phyloP scores from a whole-genome alignment of 1,284 basidiomycete species.

The Grifola frondosa region DNA sequence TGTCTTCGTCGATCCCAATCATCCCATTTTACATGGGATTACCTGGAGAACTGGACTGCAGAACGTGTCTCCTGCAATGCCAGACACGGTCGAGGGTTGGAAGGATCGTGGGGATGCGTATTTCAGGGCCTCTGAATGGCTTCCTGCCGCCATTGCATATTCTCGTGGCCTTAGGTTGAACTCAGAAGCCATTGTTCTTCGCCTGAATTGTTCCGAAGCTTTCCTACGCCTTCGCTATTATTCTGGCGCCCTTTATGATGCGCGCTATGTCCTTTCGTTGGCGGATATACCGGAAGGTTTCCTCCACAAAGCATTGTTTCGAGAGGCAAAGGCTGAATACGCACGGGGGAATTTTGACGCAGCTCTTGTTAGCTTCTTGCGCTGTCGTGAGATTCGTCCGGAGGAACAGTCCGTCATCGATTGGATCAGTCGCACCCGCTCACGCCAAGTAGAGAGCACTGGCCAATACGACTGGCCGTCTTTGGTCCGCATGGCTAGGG shows the following conservation, averaged over 20 bases:
- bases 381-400: conserved; percentile 8
- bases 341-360: conserved; percentile 12
- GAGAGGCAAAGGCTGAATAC: conserved; percentile 13
- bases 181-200: conserved; percentile 12
- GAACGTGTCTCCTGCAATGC: conserved; percentile 1
- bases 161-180: conserved; percentile 21
- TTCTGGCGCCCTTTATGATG: conserved; percentile 23
- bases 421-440: conserved; percentile 14
- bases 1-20: conserved; percentile 16
- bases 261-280: conserved; percentile 13
- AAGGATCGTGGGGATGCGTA: conserved; percentile 15
- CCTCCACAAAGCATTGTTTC: conserved; percentile 9
- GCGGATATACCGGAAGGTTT: not conserved
- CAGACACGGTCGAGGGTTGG: conserved; percentile 15
- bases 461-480: conserved; percentile 19
- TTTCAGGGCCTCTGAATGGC: conserved; percentile 21
- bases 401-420: conserved; percentile 8
- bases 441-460: conserved; percentile 12
- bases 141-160: conserved; percentile 26
- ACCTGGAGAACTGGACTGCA: conserved; percentile 11
- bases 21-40: conserved; percentile 8
- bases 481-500: conserved; percentile 12
- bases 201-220: conserved; percentile 21
- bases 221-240: conserved; percentile 23
- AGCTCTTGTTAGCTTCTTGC: conserved; percentile 10